Evolutionary conservation across 345 rosid genomes (phyloP).

Genomic region (Adansonia digitata): DNA sequence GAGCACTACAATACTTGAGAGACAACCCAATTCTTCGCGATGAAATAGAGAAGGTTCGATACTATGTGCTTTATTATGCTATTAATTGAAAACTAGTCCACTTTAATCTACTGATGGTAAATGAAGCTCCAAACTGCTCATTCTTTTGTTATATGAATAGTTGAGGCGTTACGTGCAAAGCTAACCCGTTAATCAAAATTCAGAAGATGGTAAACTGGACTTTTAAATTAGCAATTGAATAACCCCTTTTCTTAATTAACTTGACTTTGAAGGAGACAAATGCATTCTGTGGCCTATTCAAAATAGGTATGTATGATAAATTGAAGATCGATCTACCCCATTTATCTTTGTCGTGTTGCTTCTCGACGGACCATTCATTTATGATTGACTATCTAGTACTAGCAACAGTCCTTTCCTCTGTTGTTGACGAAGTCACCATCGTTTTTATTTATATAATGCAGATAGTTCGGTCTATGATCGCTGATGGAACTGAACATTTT

Average conservation of each 20-base stretch:
- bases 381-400: neutral
- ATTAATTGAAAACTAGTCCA: neutral
- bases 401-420: neutral
- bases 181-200: neutral
- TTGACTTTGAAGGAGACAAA: neutral
- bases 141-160: neutral
- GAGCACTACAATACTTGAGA: slow-evolving; percentile 72
- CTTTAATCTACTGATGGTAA: neutral
- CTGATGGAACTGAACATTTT: slow-evolving; percentile 45
- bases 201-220: neutral
- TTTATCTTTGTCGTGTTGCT: neutral
- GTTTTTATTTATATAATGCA: slow-evolving; percentile 22
- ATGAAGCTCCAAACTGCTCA: neutral
- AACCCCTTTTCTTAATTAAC: neutral
- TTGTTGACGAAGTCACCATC: neutral
- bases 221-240: neutral
- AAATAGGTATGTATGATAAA: neutral
- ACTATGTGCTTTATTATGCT: neutral
- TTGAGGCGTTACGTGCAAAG: neutral
- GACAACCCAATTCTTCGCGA: slow-evolving; percentile 59
- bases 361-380: no score
- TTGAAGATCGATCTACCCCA: neutral
- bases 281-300: no score
- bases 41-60: slow-evolving; percentile 76
- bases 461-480: slow-evolving; percentile 56